A percentile compares a stretch with the other conserved stretches of the same genome.
phyloP scores from a whole-genome alignment of 2,329 filamentous ascomycete species.

The Botrytis elliptica region DNA sequence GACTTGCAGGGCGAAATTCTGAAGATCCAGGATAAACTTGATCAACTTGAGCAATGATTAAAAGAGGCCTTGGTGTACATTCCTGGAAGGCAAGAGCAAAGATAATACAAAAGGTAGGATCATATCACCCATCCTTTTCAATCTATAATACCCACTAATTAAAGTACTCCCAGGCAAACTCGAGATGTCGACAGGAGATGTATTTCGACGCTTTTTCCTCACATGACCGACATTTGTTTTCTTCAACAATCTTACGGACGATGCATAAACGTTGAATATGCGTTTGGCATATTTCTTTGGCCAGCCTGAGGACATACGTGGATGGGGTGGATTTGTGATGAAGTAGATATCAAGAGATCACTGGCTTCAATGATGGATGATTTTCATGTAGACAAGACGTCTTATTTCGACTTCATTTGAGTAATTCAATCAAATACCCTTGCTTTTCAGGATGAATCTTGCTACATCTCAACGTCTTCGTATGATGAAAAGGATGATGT shows the following conservation, averaged over 20 bases:
- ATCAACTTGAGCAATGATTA: not conserved
- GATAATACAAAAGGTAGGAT: not conserved
- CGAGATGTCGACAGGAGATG: not conserved
- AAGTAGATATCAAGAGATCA: not conserved
- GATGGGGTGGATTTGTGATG: not conserved
- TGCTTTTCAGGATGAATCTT: not conserved
- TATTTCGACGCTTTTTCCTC: not conserved
- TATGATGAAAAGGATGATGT: not conserved
- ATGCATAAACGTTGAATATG: not conserved
- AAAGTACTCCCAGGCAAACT: not conserved
- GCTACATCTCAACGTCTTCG: not conserved
- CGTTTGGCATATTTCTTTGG: not conserved
- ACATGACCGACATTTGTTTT: not conserved
- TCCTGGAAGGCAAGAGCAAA: too few relatives aligned
- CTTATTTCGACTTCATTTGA: not conserved
- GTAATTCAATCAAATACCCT: not conserved
- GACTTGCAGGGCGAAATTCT: not conserved
- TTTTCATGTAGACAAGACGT: not conserved
- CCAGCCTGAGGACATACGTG: not conserved
- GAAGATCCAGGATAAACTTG: not conserved
- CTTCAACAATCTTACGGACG: not conserved
- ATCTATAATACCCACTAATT: not conserved
- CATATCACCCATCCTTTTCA: not conserved
- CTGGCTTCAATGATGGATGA: not conserved
- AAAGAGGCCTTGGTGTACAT: not conserved